A percentile compares a stretch with the other conserved stretches of the same genome.
Evolutionary conservation across 2,329 filamentous ascomycete species (phyloP).

Genomic region (Kalmusia sp.): DNA sequence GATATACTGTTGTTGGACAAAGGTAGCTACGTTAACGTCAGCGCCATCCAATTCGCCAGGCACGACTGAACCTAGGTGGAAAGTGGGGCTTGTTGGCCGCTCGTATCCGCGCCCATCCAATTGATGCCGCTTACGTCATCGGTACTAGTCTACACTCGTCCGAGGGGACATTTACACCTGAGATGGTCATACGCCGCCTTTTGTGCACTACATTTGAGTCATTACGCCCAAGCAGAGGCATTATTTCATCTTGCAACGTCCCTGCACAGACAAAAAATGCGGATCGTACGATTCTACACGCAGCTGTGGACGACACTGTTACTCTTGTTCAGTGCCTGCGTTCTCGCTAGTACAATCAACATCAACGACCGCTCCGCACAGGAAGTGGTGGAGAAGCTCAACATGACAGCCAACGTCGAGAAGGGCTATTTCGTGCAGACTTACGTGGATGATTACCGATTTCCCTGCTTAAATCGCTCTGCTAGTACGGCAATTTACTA

Average conservation of each 20-base stretch:
- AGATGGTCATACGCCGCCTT: too few relatives aligned
- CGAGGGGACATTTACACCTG: too few relatives aligned
- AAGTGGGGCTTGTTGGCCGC: background rate
- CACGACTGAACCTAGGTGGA: too few relatives aligned
- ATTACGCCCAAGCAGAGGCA: too few relatives aligned
- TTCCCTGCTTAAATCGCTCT: slow-evolving; percentile 45
- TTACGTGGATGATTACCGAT: slow-evolving; percentile 49
- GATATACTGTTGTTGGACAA: too few relatives aligned
- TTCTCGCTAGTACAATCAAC: background rate
- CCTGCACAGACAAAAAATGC: background rate
- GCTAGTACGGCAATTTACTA: slow-evolving; percentile 62
- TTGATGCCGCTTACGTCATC: too few relatives aligned
- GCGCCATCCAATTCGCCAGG: too few relatives aligned
- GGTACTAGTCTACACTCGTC: too few relatives aligned
- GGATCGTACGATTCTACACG: background rate
- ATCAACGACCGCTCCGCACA: slow-evolving; percentile 34
- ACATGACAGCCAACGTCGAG: slow-evolving; percentile 54
- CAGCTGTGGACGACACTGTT: background rate
- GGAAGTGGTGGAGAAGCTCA: slow-evolving; percentile 53
- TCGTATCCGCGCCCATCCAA: too few relatives aligned
- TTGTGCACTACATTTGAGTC: too few relatives aligned
- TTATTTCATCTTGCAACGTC: too few relatives aligned
- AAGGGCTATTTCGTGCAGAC: slow-evolving; percentile 60
- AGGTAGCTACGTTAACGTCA: too few relatives aligned
- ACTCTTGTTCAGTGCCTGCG: background rate